A percentile compares a stretch with the other conserved stretches of the same genome.
Evolutionary conservation across 441 rosid species (phyloP).

Genomic region (Populus tomentosa): DNA sequence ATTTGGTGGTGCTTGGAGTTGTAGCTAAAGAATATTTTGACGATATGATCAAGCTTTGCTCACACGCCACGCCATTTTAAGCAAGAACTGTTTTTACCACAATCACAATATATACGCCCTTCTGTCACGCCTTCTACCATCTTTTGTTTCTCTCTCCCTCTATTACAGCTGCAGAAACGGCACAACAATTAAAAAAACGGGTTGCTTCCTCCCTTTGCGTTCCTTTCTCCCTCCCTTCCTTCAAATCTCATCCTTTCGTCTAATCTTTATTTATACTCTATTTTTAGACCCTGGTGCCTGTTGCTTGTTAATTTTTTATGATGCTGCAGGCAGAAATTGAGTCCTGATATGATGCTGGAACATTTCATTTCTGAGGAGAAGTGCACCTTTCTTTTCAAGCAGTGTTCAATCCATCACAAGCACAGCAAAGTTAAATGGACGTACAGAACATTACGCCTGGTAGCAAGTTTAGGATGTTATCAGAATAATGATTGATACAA

Average conservation of each 20-base stretch:
- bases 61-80: constrained; percentile 22
- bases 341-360: too few species aligned
- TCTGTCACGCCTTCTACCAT: constrained; percentile 22
- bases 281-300: constrained; percentile 15
- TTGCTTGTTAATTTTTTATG: too few species aligned
- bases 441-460: too few species aligned
- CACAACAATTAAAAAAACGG: neutral
- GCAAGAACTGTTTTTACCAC: constrained; percentile 20
- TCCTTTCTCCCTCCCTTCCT: constrained; percentile 5
- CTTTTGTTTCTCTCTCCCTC: neutral
- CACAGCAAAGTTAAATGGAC: too few species aligned
- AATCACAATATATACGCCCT: neutral
- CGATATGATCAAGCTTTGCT: constrained; percentile 19
- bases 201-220: constrained; percentile 29
- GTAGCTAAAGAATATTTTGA: too few species aligned
- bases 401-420: too few species aligned
- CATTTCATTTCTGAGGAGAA: too few species aligned
- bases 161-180: neutral
- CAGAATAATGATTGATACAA: too few species aligned
- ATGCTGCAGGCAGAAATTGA: too few species aligned
- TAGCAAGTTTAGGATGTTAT: too few species aligned
- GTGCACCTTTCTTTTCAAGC: too few species aligned
- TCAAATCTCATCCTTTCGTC: neutral
- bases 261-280: neutral
- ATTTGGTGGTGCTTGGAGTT: too few species aligned